These are phyloP conservation scores for Trebouxia sp. DNA, from an alignment of 139 green algal species.

Conservation along the genomic window DNA sequence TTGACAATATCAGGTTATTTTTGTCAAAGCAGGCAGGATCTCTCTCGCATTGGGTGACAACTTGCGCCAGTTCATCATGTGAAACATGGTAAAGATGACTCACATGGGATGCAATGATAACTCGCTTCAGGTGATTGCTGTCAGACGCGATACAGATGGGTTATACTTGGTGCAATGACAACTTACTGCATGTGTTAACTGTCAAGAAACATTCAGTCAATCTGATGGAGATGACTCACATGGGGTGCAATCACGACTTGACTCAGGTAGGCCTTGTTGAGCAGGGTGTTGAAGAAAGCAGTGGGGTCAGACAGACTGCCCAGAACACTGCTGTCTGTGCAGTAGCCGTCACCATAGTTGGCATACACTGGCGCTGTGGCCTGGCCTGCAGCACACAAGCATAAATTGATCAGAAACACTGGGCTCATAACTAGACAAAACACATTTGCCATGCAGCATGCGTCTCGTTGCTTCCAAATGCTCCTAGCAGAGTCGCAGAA, in stretches of 20 bases:
- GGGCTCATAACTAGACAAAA: too few relatives aligned
- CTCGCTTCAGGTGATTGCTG: too few relatives aligned
- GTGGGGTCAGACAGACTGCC: neutral
- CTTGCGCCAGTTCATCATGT: too few relatives aligned
- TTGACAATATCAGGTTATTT: too few relatives aligned
- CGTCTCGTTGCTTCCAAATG: too few relatives aligned
- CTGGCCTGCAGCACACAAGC: slow-evolving; percentile 10
- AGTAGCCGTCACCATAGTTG: slow-evolving; percentile 36
- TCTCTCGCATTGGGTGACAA: too few relatives aligned
- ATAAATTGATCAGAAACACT: neutral
- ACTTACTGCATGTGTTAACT: neutral
- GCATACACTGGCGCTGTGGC: neutral
- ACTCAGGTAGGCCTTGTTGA: slow-evolving; percentile 27
- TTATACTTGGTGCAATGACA: neutral
- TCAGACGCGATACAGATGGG: too few relatives aligned
- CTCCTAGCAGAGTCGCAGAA: too few relatives aligned
- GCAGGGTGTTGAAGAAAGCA: slow-evolving; percentile 24
- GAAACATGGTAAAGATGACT: too few relatives aligned
- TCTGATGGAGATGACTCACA: neutral
- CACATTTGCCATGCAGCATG: neutral
- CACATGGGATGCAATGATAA: too few relatives aligned
- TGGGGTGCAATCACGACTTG: slow-evolving; percentile 31
- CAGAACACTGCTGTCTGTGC: neutral
- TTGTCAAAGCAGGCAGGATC: too few relatives aligned
- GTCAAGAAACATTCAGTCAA: neutral